Evolutionary conservation across 768 basidiomycete genomes (phyloP).

Genomic region (Hebeloma cylindrosporum): DNA sequence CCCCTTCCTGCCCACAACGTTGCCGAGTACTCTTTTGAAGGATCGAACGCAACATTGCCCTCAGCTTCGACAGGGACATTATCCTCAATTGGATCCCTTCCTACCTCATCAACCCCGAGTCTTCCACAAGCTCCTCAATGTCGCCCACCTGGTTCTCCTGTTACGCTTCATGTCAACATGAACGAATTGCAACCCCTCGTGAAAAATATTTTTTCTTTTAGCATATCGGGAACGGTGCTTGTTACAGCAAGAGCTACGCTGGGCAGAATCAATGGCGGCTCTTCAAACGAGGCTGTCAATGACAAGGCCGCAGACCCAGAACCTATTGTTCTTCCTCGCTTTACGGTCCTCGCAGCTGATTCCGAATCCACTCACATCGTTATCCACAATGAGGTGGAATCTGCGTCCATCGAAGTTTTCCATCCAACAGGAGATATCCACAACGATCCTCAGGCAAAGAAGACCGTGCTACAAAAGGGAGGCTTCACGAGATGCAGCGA

Average conservation of each 20-base stretch:
- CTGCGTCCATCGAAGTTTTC: conserved; percentile 56
- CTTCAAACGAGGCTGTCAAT: conserved; percentile 18
- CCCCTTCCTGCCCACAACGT: conserved; percentile 66
- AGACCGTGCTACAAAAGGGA: conserved; percentile 61
- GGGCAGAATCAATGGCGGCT: conserved; percentile 25
- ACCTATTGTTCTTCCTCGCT: conserved; percentile 63
- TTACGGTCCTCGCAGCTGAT: conserved; percentile 69
- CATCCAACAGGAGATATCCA: conserved; percentile 54
- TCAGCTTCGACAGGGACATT: conserved; percentile 38
- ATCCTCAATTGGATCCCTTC: conserved; percentile 52
- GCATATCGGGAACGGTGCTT: conserved; percentile 63
- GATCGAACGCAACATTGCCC: conserved; percentile 36
- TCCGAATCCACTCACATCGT: conserved; percentile 55
- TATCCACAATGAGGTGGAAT: conserved; percentile 60
- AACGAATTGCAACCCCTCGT: conserved; percentile 68
- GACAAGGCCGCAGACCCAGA: conserved; percentile 30
- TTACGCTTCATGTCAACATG: conserved; percentile 80
- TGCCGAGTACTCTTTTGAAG: conserved; percentile 78
- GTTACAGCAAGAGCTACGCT: conserved; percentile 46
- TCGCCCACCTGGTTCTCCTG: conserved; percentile 54
- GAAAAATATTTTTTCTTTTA: conserved; percentile 66
- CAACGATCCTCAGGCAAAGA: conserved; percentile 59
- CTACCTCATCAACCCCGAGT: conserved; percentile 32
- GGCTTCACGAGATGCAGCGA: conserved; percentile 60
- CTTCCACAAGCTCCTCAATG: conserved; percentile 21